Conservation (phyloP, 108 stramenopile genomes). For the Fragilaria crotonensis region DNA sequence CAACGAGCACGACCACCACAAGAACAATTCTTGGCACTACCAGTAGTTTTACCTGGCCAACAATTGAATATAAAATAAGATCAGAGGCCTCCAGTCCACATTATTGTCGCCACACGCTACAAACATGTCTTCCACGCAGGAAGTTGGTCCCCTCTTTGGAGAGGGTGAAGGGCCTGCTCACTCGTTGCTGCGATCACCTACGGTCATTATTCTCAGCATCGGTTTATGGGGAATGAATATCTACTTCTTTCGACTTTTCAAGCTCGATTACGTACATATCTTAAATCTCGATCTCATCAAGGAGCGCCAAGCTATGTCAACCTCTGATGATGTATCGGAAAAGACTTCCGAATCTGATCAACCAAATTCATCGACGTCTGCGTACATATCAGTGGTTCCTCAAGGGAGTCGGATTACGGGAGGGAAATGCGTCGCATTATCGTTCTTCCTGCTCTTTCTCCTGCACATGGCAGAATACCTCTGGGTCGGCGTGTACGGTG, state of each 20-base stretch:
- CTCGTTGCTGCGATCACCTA: conserved; percentile 74
- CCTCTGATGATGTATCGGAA: neutral
- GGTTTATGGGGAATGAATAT: conserved; percentile 88
- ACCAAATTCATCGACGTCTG: too few species aligned
- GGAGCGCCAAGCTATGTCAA: neutral
- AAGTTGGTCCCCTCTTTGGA: conserved; percentile 82
- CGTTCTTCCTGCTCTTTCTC: conserved; percentile 37
- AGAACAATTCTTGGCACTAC: too few species aligned
- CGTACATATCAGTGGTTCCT: too few species aligned
- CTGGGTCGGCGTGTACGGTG: conserved; percentile 57
- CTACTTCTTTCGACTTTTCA: conserved; percentile 67
- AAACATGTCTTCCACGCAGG: conserved; percentile 75
- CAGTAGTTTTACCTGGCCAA: too few species aligned
- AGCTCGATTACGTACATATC: conserved; percentile 69
- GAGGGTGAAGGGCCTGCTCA: conserved; percentile 66
- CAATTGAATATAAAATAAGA: too few species aligned
- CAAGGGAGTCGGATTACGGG: conserved; percentile 42
- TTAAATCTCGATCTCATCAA: conserved; percentile 62
- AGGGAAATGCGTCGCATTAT: conserved; percentile 48
- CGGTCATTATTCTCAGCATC: conserved; percentile 68
- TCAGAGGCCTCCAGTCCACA: too few species aligned
- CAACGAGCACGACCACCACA: too few species aligned
- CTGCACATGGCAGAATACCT: conserved; percentile 50
- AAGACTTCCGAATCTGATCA: too few species aligned
- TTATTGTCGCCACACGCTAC: too few species aligned